Conservation (phyloP, 371 early-diverging fungal genomes). For the Ordospora colligata region DNA sequence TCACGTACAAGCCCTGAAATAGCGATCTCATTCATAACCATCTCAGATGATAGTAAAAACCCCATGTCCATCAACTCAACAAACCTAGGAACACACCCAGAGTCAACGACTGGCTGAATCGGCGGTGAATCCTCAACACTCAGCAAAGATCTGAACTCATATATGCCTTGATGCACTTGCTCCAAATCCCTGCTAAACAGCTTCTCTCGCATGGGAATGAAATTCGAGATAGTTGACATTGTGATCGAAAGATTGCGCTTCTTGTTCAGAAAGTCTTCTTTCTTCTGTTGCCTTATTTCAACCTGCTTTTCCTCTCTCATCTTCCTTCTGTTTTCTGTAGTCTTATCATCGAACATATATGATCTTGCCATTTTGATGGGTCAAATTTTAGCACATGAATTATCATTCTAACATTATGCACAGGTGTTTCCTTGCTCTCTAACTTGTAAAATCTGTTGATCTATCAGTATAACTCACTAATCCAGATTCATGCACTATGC, state of each 20-base stretch:
- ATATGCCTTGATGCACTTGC: constrained; percentile 67
- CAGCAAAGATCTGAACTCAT: constrained; percentile 82
- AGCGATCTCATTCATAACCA: not conserved
- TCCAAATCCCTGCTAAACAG: constrained; percentile 42
- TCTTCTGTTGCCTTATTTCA: constrained; percentile 55
- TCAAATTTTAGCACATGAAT: not conserved
- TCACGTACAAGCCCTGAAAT: not conserved
- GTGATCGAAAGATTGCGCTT: constrained; percentile 35
- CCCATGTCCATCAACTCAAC: constrained; percentile 71
- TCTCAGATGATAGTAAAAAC: not conserved
- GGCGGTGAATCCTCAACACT: constrained; percentile 93
- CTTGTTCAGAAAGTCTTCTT: constrained; percentile 59
- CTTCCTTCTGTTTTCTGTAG: constrained; percentile 31
- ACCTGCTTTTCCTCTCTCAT: constrained; percentile 49
- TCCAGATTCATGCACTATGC: no score
- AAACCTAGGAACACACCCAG: constrained; percentile 83
- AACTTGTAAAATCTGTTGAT: no score
- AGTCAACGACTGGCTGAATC: constrained; percentile 83
- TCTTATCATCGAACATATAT: constrained; percentile 52
- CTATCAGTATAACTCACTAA: no score
- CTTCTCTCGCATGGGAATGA: constrained; percentile 34
- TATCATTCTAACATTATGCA: no score
- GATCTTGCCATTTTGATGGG: constrained; percentile 43
- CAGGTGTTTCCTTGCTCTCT: no score
- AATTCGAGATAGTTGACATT: constrained; percentile 34